Conservation (phyloP, 352 stramenopile genomes). For the Phytophthora constricta region DNA sequence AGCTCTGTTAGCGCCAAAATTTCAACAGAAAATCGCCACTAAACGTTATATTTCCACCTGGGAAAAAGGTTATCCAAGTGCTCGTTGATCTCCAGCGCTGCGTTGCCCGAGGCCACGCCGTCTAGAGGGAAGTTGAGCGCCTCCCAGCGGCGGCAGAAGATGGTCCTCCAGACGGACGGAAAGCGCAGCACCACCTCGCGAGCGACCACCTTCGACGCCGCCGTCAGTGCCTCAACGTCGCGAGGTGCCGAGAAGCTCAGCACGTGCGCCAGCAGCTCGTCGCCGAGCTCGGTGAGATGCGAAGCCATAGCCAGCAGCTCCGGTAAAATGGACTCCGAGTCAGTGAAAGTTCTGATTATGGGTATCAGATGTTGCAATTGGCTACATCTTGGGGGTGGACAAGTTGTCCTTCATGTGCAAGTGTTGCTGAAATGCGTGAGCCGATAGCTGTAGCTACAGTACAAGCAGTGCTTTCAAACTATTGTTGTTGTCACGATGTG, state of each 20-base stretch:
- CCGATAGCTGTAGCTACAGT: too few species aligned
- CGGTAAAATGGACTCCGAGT: too few species aligned
- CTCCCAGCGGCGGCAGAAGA: slow-evolving; percentile 68
- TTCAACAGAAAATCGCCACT: background rate
- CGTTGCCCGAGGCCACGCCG: slow-evolving; percentile 19
- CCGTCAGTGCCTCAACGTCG: slow-evolving; percentile 65
- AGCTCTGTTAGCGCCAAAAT: slow-evolving; percentile 6
- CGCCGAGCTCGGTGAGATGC: slow-evolving; percentile 41
- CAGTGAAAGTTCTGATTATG: too few species aligned
- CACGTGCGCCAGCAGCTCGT: slow-evolving; percentile 62
- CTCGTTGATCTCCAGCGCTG: slow-evolving; percentile 43
- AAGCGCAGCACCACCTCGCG: slow-evolving; percentile 57
- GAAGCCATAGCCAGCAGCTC: too few species aligned
- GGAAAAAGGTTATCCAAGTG: slow-evolving; percentile 53
- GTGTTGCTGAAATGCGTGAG: too few species aligned
- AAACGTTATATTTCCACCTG: slow-evolving; percentile 30
- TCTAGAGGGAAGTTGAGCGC: slow-evolving; percentile 66
- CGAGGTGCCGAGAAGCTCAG: slow-evolving; percentile 46
- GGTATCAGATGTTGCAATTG: slow-evolving; percentile 28
- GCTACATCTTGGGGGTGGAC: slow-evolving; percentile 9
- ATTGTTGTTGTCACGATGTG: too few species aligned
- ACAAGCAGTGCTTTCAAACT: too few species aligned
- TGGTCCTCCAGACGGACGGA: slow-evolving; percentile 58
- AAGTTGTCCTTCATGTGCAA: background rate
- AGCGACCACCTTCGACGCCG: slow-evolving; percentile 53